Base-by-base conservation (phyloP, 805 yeast species). In the Metschnikowia reukaufii region DNA sequence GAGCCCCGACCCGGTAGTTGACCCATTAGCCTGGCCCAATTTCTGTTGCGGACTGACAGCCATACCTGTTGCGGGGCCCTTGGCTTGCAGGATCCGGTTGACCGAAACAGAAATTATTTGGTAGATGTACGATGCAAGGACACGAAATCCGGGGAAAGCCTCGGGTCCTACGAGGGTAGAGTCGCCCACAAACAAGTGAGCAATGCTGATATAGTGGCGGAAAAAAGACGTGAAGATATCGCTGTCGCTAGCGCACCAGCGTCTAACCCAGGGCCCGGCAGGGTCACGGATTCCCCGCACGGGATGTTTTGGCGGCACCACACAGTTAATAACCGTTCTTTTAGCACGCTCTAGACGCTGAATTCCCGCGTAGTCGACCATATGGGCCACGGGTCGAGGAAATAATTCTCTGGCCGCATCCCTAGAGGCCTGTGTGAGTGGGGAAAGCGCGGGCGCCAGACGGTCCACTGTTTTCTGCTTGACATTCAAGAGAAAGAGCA, bases 171-270 rank as follows among this genome's bases (percentile, higher is more conserved):
- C 27, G 16, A 34, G 39, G 15, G 39, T 31, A 10, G 37, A 18
- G 19, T 38, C 45, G 12, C 20, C 48, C 12, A 48, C 44, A 29
- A 42, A 36, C 5, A 44, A 42, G 27, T 56, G 53, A 5, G 60
- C 36, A 6, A 76, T 57, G 16, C 52, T 58, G 15, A 80, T 59
- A 56, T 81, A 83, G 59, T 83, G 87, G 49, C 84, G 75, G 40
- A 82, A 66, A 51, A 83, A 83, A 1, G 86, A 78, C 49, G 76
- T 73, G 62, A 83, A 83, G 2, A 83, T 65, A 54, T 81, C 83
- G 45, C 80, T 69, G 50, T 81, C 85, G 47, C 76, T 65, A 42
- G 73, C 67, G 44, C 76, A 70, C 88, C 88, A 83, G 53, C 82
- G 67, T 47, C 74, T 67, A 8, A 81, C 83, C 88, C 88, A 83